Evolutionary conservation across 805 yeast genomes (phyloP).

Genomic region (Wickerhamiella occidentalis): DNA sequence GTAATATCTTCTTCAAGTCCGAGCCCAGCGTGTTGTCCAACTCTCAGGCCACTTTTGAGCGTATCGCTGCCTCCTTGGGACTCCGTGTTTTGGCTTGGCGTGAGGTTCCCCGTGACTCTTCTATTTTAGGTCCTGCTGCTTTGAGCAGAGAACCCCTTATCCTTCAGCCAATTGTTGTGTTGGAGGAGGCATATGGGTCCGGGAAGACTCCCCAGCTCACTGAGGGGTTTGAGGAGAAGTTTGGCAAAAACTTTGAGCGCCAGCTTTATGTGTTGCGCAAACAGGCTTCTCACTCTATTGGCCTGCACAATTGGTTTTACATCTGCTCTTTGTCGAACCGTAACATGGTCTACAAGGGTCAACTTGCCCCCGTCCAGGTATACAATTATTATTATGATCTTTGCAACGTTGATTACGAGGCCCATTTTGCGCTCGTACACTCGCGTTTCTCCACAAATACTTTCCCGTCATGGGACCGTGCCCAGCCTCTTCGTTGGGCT

Average conservation of each 20-base stretch:
- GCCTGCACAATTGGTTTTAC: conserved; percentile 94
- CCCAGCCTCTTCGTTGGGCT: conserved; percentile 93
- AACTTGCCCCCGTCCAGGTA: conserved; percentile 91
- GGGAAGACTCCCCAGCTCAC: conserved; percentile 25
- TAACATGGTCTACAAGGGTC: conserved; percentile 94
- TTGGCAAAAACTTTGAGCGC: conserved; percentile 62
- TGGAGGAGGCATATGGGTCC: conserved; percentile 38
- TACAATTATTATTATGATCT: conserved; percentile 90
- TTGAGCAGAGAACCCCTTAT: conserved; percentile 83
- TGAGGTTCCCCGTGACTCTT: conserved; percentile 85
- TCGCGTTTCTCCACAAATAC: conserved; percentile 96
- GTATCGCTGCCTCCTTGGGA: conserved; percentile 63
- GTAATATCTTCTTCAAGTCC: conserved; percentile 86
- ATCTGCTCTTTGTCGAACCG: conserved; percentile 82
- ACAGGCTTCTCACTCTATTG: conserved; percentile 80
- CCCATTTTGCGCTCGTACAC: conserved; percentile 92
- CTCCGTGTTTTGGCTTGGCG: conserved; percentile 90
- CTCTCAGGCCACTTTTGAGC: conserved; percentile 67
- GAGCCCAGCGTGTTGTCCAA: conserved; percentile 56
- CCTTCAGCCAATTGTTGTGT: conserved; percentile 84
- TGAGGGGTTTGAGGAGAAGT: conserved; percentile 36
- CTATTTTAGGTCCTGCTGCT: conserved; percentile 90
- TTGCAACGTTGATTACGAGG: conserved; percentile 81
- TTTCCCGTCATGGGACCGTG: conserved; percentile 99
- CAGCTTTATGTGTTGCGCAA: conserved; percentile 78